Percentiles rank a stretch among this genome's conserved stretches.
Conservation (phyloP, 306 rosid species). For the Trichosanthes cucumerina region DNA sequence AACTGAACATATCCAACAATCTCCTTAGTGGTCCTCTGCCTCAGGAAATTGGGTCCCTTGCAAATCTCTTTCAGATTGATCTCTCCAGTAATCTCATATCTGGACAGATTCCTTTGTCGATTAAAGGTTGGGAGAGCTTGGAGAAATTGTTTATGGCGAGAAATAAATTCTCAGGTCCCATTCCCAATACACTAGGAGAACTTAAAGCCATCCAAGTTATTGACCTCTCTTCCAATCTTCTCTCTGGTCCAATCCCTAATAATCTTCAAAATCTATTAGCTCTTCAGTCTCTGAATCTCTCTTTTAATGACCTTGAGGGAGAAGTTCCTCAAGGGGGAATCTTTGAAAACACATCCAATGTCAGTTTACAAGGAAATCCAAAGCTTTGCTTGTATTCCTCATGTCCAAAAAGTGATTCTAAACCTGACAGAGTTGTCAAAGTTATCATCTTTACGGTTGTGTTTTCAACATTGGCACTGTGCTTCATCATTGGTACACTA, state of each 20-base stretch:
- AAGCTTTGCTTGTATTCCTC: constrained; percentile 33
- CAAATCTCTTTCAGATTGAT: constrained; percentile 36
- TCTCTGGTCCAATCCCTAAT: constrained; percentile 51
- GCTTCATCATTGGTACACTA: constrained; percentile 21
- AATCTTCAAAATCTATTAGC: constrained; percentile 30
- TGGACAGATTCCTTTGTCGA: constrained; percentile 42
- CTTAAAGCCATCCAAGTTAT: constrained; percentile 31
- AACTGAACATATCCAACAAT: constrained; percentile 49
- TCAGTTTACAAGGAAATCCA: constrained; percentile 48
- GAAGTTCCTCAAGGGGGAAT: constrained; percentile 28
- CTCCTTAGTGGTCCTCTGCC: constrained; percentile 53
- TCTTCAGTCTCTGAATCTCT: constrained; percentile 41
- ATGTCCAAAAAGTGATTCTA: constrained; percentile 11
- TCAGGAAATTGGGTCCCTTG: constrained; percentile 27
- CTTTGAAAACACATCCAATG: constrained; percentile 19
- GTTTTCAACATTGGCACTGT: constrained; percentile 16
- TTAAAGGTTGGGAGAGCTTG: constrained; percentile 6
- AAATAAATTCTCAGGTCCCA: constrained; percentile 20
- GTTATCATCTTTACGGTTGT: constrained; percentile 9
- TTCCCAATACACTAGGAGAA: constrained; percentile 39
- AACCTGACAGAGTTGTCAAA: not conserved
- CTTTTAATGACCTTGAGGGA: constrained; percentile 60
- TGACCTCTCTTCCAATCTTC: constrained; percentile 44
- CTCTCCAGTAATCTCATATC: constrained; percentile 39
- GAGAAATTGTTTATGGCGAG: not conserved